Evolutionary conservation across 768 basidiomycete species (phyloP).

Genomic region (Gloeopeniophorella convolvens): DNA sequence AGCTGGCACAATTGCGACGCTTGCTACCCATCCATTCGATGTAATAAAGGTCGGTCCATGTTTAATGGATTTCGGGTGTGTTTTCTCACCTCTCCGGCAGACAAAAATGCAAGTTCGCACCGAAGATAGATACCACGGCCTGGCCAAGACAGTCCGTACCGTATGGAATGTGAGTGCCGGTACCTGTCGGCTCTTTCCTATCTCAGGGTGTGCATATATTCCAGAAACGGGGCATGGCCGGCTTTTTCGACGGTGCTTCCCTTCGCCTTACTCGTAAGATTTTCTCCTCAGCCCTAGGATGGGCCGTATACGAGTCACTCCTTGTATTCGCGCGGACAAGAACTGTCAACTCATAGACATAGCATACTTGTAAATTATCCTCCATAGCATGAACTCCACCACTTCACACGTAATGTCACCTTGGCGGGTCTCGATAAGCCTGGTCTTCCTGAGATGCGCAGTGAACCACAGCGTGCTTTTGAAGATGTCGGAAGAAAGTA

Average conservation of each 20-base stretch:
- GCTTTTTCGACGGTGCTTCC: conserved; percentile 84
- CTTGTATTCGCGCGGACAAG: conserved; percentile 47
- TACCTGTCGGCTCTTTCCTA: background rate
- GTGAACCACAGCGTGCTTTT: too few species aligned
- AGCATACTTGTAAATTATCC: too few species aligned
- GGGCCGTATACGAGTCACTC: conserved; percentile 84
- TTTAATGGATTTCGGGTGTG: background rate
- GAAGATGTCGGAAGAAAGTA: too few species aligned
- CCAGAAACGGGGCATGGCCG: conserved; percentile 72
- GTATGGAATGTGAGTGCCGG: conserved; percentile 56
- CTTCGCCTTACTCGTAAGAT: conserved; percentile 83
- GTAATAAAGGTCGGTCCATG: conserved; percentile 66
- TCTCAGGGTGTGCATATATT: conserved; percentile 1
- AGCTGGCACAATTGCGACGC: conserved; percentile 79
- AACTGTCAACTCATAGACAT: too few species aligned
- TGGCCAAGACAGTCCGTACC: conserved; percentile 54
- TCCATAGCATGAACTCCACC: too few species aligned
- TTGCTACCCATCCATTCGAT: conserved; percentile 89
- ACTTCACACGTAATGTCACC: too few species aligned
- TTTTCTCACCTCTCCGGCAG: conserved; percentile 31
- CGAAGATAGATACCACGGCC: conserved; percentile 66
- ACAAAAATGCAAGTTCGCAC: conserved; percentile 91
- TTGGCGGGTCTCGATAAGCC: too few species aligned
- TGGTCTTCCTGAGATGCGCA: too few species aligned
- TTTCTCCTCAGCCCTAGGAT: conserved; percentile 82